A percentile compares a stretch with the other conserved stretches of the same genome.
phyloP scores from a whole-genome alignment of 75 land plant species.

The Pinus taeda region DNA sequence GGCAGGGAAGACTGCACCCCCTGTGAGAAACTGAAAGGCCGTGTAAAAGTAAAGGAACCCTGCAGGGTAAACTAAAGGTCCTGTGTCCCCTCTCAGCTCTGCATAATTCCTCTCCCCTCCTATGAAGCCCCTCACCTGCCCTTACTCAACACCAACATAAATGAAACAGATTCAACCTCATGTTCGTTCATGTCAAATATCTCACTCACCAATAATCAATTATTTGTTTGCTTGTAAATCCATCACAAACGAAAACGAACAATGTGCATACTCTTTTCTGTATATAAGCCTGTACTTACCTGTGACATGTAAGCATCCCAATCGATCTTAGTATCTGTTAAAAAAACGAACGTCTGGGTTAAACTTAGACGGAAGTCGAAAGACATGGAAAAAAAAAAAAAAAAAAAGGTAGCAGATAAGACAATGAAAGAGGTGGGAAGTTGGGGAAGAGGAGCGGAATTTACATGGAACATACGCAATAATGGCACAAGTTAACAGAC shows the following conservation, averaged over 20 bases:
- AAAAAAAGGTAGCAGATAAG: neutral
- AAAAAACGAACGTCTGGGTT: neutral
- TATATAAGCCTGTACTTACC: slow-evolving; percentile 25
- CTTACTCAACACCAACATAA: neutral
- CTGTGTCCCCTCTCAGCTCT: slow-evolving; percentile 88
- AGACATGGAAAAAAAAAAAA: slow-evolving; percentile 6
- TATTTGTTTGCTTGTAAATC: neutral
- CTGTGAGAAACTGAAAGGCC: slow-evolving; percentile 66
- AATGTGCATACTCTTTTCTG: neutral
- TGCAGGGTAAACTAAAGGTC: slow-evolving; percentile 94
- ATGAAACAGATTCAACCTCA: neutral
- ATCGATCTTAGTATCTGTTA: slow-evolving; percentile 90
- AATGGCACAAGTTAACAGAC: slow-evolving; percentile 16
- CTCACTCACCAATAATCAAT: neutral
- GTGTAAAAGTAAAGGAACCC: slow-evolving; percentile 91
- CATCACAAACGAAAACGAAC: neutral
- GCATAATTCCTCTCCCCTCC: slow-evolving; percentile 85
- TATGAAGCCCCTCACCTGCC: slow-evolving; percentile 81
- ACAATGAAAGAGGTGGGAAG: neutral
- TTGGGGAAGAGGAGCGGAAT: neutral
- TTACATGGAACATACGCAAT: slow-evolving; percentile 80
- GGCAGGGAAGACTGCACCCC: slow-evolving; percentile 76
- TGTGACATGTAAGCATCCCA: slow-evolving; percentile 99
- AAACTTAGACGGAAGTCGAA: neutral
- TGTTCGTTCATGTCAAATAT: neutral